Conservation (phyloP, 768 basidiomycete genomes). For the Rhodotorula babjevae region DNA sequence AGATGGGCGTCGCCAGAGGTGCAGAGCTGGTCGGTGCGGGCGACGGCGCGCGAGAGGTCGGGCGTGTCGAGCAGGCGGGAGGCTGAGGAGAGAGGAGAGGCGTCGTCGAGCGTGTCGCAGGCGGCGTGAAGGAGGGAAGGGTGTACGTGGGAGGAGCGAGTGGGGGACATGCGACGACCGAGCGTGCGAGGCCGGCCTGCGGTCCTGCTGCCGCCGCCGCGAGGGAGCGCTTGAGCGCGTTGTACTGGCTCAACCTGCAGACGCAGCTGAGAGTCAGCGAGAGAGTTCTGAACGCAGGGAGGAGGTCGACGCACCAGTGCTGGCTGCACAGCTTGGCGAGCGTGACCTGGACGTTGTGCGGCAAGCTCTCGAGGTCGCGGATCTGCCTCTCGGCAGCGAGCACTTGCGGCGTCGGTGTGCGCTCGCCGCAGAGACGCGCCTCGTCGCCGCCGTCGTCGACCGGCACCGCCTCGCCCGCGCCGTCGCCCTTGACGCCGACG, state of each 20-base stretch:
- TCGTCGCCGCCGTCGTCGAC: not conserved
- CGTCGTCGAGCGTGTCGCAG: too few relatives aligned
- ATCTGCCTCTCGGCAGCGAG: slow-evolving; percentile 17
- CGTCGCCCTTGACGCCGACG: not conserved
- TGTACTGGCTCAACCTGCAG: slow-evolving; percentile 33
- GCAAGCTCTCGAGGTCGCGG: slow-evolving; percentile 6
- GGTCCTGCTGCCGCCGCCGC: not conserved
- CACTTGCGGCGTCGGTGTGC: slow-evolving; percentile 12
- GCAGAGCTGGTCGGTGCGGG: not conserved
- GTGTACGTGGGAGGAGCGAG: not conserved
- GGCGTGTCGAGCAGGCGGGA: not conserved
- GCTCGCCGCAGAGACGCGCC: not conserved
- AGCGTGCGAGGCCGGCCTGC: not conserved
- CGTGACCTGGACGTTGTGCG: not conserved
- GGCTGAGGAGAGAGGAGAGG: not conserved
- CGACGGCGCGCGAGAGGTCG: not conserved
- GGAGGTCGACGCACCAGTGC: slow-evolving; percentile 12
- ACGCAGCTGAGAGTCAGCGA: too few relatives aligned
- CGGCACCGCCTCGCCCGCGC: not conserved
- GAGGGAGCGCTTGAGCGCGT: slow-evolving; percentile 28
- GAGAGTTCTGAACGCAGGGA: too few relatives aligned
- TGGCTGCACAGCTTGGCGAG: slow-evolving; percentile 26
- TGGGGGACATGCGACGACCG: not conserved
- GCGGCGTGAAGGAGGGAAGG: not conserved
- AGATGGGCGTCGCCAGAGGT: not conserved